phyloP scores from a whole-genome alignment of 176 grass and related monocot species.

The Areca catechu region DNA sequence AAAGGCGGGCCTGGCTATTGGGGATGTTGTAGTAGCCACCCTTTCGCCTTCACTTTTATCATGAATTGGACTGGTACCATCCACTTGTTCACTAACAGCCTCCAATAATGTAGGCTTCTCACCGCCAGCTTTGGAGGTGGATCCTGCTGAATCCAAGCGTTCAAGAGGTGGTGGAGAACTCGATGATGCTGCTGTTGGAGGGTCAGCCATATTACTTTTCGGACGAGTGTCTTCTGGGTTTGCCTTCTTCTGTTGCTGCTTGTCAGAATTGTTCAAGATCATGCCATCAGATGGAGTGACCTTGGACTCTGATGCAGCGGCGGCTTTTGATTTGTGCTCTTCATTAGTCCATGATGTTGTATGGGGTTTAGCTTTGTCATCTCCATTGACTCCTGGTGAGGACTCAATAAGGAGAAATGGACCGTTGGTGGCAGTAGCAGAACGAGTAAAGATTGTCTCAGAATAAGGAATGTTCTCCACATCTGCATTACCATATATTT shows the following conservation, averaged over 20 bases:
- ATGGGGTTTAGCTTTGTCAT: conserved; percentile 50
- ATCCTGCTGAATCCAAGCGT: conserved; percentile 18
- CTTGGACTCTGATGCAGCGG: conserved; percentile 29
- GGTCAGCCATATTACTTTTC: conserved; percentile 39
- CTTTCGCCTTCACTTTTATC: conserved; percentile 52
- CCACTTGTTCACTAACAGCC: conserved; percentile 27
- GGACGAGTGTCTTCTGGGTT: conserved; percentile 26
- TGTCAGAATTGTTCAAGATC: conserved; percentile 44
- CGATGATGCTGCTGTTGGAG: conserved; percentile 2
- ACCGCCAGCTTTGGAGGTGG: conserved; percentile 26
- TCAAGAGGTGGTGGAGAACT: conserved; percentile 15
- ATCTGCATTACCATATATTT: conserved; percentile 85
- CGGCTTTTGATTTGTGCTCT: conserved; percentile 50
- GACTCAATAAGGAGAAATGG: conserved; percentile 83
- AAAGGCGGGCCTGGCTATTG: conserved; percentile 46
- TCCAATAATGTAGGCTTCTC: conserved; percentile 29
- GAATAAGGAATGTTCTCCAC: conserved; percentile 85
- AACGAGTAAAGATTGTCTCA: conserved; percentile 55
- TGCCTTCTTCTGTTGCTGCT: conserved; percentile 49
- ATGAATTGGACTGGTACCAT: conserved; percentile 22
- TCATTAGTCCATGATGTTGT: conserved; percentile 23
- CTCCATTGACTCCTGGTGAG: conserved; percentile 43
- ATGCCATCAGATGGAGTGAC: conserved; percentile 24
- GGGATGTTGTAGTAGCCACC: conserved; percentile 3
- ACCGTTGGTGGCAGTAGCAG: conserved; percentile 24